Percentiles rank a stretch among this genome's conserved stretches.
These are phyloP conservation scores for Wickerhamomyces ciferrii DNA, from an alignment of 805 yeast species.

Conservation along the genomic window DNA sequence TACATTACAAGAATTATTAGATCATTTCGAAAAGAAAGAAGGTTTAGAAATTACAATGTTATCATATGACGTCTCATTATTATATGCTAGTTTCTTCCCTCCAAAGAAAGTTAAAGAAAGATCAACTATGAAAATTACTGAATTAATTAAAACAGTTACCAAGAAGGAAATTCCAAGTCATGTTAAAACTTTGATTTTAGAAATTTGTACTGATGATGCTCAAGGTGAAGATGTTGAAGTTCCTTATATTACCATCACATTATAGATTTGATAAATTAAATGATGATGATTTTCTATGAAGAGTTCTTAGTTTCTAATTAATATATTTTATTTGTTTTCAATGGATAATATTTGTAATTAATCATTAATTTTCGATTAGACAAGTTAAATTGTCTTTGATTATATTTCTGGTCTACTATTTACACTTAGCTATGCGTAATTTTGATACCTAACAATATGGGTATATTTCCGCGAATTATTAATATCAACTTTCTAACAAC, in stretches of 20 bases:
- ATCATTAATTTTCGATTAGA: no score
- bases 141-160: slow-evolving; percentile 77
- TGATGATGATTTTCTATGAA: no score
- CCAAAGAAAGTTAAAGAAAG: slow-evolving; percentile 85
- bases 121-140: slow-evolving; percentile 57
- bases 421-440: no score
- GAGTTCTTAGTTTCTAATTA: no score
- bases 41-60: slow-evolving; percentile 88
- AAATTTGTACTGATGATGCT: slow-evolving; percentile 87
- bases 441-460: no score
- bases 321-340: no score
- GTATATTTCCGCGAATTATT: no score
- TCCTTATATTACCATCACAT: slow-evolving; percentile 73
- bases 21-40: slow-evolving; percentile 73
- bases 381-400: no score
- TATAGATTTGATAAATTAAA: slow-evolving; percentile 29
- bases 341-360: no score
- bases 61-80: slow-evolving; percentile 81
- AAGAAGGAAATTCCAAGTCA: slow-evolving; percentile 76
- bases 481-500: no score
- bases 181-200: slow-evolving; percentile 75
- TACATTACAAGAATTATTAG: slow-evolving; percentile 68
- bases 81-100: slow-evolving; percentile 92
- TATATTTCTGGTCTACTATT: no score
- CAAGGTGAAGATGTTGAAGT: slow-evolving; percentile 95